Conservation (phyloP, 805 yeast species). For the Metschnikowia lachancei region DNA sequence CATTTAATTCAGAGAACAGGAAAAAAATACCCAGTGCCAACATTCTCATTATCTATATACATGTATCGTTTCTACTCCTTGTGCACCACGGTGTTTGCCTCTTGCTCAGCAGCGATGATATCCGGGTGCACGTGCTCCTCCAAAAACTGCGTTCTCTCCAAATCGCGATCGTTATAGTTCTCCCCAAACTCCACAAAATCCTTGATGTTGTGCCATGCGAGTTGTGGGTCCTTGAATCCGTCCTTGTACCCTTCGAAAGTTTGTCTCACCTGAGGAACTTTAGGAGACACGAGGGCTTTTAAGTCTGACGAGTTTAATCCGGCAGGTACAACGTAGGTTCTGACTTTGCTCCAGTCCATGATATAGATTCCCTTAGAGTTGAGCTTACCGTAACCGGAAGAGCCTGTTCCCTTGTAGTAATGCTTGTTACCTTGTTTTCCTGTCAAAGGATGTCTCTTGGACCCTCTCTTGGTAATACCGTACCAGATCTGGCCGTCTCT, state of each 20-base stretch:
- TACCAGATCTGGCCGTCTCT: conserved; percentile 82
- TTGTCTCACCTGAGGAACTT: conserved; percentile 67
- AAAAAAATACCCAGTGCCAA: not conserved
- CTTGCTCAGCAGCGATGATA: conserved; percentile 16
- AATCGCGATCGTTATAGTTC: conserved; percentile 39
- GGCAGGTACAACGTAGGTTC: conserved; percentile 85
- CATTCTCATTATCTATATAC: conserved; percentile 3
- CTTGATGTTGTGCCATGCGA: conserved; percentile 67
- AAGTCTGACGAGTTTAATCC: conserved; percentile 40
- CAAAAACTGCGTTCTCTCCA: conserved; percentile 33
- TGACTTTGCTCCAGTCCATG: conserved; percentile 79
- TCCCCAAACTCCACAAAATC: conserved; percentile 76
- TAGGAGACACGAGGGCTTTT: conserved; percentile 75
- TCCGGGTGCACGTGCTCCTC: conserved; percentile 38
- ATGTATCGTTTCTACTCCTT: conserved; percentile 7
- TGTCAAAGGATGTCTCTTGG: conserved; percentile 78
- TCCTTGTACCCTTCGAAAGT: conserved; percentile 64
- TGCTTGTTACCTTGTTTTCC: conserved; percentile 94
- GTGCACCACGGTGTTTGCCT: conserved; percentile 12
- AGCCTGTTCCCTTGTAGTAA: conserved; percentile 93
- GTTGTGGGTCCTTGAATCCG: conserved; percentile 71
- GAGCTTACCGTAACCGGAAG: conserved; percentile 86
- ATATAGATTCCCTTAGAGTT: conserved; percentile 72
- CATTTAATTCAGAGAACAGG: no score
- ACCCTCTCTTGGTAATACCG: conserved; percentile 74